phyloP scores from a whole-genome alignment of 441 rosid genomes.

The Syzygium malaccense region DNA sequence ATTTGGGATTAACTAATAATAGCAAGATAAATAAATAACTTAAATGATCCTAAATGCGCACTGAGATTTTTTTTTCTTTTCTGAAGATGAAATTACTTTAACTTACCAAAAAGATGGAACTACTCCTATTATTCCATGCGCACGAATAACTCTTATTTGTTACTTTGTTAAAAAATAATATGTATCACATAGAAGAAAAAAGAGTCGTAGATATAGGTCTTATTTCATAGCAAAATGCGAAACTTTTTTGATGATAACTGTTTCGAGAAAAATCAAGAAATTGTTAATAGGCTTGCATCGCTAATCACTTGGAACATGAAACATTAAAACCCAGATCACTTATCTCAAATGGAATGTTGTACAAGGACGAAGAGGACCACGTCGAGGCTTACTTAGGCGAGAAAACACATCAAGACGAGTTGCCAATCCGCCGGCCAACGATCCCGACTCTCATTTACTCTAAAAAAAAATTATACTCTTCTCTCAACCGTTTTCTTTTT shows the following conservation, averaged over 20 bases:
- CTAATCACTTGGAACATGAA: neutral
- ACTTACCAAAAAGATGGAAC: neutral
- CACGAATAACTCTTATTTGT: neutral
- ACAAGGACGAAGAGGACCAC: neutral
- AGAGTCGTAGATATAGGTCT: neutral
- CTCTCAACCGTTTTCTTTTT: neutral
- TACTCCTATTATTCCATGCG: neutral
- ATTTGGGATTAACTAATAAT: neutral
- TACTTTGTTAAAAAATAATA: neutral
- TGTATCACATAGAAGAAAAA: neutral
- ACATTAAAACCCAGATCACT: neutral
- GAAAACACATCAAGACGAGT: neutral
- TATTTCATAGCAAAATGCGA: neutral
- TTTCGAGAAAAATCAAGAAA: neutral
- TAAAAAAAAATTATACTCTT: neutral
- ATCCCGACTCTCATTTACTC: neutral
- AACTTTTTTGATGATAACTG: neutral
- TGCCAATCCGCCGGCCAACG: neutral
- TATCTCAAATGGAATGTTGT: neutral
- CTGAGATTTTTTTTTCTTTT: neutral
- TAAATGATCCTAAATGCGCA: neutral
- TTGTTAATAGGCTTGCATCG: neutral
- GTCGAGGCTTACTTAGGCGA: neutral
- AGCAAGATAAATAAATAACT: neutral
- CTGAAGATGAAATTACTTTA: neutral